Base-by-base conservation (phyloP, 2,329 filamentous ascomycete species). In the Pseudogymnoascus verrucosus region DNA sequence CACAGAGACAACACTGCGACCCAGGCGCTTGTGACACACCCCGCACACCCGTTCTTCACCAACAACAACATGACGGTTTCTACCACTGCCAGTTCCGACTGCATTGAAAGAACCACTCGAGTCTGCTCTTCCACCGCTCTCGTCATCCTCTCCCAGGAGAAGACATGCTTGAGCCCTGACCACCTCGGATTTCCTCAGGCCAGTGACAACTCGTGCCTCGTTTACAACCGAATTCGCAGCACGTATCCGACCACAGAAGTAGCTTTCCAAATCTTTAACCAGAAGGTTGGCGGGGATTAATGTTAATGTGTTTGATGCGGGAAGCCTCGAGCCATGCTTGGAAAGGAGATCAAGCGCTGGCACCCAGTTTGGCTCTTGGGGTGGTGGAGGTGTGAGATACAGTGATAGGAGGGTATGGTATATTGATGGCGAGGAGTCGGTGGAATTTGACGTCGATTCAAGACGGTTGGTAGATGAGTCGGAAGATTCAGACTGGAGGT, bases 21-120 rank as follows among this genome's bases (percentile, higher is more conserved):
- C 93, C 68, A 99, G 84, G 68, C 95, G 82, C 80, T 97, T 98
- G 75, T 96, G 89, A 74, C 95, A 99, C 14, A 96, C 90, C 11
- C 89, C 88, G 74, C 95, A 99, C 63, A 96, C 88, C 61, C 91
- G 82, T 72, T 98, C 93, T 70, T 99, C 93, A 8, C 84, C 86
- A 61, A 99, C 87, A 19, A 91, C 85, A 10, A 97, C 92, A 68
- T 91, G 83, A 39, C 84, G 76, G 69, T 84, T 87, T 70, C 85
- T 77, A 1, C 83, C 84, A 0, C 80, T 51, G 8, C 62, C 82
- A 76, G 69, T 82, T 85, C 62, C 80, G 78, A 10, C 82, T 83
- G 28, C 59, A 7, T 61, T 61, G 19, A 42, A 42, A 11, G 59
- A 61, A n/a, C 39, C 59, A 61, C 34, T 16, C 34, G 39, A 21